Evolutionary conservation across 164 flowering plant genomes (phyloP), one percentile per base, ranked within the genome.

Genomic region (Berberis vulgaris): DNA sequence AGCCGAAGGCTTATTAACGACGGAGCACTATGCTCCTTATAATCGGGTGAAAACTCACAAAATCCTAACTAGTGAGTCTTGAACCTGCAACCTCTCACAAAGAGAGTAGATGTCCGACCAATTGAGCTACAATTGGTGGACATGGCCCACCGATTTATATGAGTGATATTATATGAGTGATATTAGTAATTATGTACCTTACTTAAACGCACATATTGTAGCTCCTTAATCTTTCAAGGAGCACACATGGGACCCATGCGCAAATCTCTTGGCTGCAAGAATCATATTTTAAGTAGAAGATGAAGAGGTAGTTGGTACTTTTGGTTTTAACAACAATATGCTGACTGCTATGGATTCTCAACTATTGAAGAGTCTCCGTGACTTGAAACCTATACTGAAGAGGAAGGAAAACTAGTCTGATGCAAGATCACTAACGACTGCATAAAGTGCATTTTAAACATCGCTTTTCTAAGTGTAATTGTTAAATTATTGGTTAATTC

Each of bases 301-400:
- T 0, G 85, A 78, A 64, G 78, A 77, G 38, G 62, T 60, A 40
- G 65, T 74, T 39, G 62, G 65, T 52, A 79, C 70, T 44, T 69
- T 72, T 57, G 84, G 69, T 26, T 54, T 62, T 45, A 55, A 6
- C 10, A 12, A 3, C 1, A 5, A 54, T 41, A 47, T 60, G 41
- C 54, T 59, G 38, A 68, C 61, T 2, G 57, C 3, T 43, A 56
- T 41, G 1, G 58, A 56, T 54, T 39, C 72, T 64, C 70, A 59
- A 56, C 46, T 65, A 54, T 68, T 45, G 80, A 76, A 54, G 77
- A 74, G 57, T 62, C 26, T 26, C 26, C 70, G 45, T n/a, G 67
- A 67, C 26, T 80, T 76, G 56, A 90, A 87, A 65, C 76, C 97
- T 1, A 90, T 93, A 68, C 61, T 93, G 73, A 93, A 88, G 76